These are phyloP conservation scores for Arbutus unedo DNA, from an alignment of 148 eudicot genomes.

Conservation along the genomic window DNA sequence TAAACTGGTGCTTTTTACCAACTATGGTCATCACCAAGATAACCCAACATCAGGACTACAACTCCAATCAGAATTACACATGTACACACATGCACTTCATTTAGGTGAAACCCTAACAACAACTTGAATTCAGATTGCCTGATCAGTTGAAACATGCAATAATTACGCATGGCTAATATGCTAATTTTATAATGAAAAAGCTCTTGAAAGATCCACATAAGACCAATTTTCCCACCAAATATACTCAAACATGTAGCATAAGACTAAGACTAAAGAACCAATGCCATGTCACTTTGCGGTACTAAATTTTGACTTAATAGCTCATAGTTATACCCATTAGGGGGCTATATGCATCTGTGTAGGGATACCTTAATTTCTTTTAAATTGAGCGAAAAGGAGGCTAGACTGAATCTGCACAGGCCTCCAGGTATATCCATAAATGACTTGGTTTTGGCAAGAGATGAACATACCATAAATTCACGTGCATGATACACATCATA, in stretches of 20 bases:
- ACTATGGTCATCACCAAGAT: background rate
- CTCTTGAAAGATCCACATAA: background rate
- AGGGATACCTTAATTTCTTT: background rate
- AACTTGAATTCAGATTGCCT: background rate
- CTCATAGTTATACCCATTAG: background rate
- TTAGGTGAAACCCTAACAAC: background rate
- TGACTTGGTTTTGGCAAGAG: too few species aligned
- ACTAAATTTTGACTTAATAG: background rate
- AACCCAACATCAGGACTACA: constrained; percentile 10
- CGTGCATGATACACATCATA: too few species aligned
- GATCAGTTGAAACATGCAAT: background rate
- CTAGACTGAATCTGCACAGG: too few species aligned
- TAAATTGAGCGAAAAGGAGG: too few species aligned
- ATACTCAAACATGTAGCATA: background rate
- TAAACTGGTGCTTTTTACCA: background rate
- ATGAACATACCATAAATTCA: too few species aligned
- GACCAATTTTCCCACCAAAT: background rate
- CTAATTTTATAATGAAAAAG: background rate
- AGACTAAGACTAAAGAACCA: background rate
- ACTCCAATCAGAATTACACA: background rate
- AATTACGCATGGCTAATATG: background rate
- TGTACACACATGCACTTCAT: too few species aligned
- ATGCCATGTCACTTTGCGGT: background rate
- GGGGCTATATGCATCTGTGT: background rate
- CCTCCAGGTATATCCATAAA: too few species aligned